Conservation (phyloP, 306 rosid genomes). For the Delonix regia region DNA sequence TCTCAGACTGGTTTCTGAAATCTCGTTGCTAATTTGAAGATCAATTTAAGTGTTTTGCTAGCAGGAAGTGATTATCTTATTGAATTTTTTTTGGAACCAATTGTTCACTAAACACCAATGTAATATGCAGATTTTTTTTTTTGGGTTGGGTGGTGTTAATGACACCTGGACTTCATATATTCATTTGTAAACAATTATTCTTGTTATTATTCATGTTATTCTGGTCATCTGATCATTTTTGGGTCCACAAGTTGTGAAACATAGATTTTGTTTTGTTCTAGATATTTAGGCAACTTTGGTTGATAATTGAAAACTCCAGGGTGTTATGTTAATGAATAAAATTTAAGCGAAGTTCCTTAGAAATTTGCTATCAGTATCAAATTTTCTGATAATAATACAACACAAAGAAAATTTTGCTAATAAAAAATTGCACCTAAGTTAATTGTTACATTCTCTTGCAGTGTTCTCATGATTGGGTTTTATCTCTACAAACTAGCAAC, state of each 20-base stretch:
- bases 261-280: neutral
- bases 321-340: neutral
- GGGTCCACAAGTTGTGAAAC: neutral
- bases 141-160: neutral
- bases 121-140: neutral
- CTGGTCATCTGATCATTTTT: neutral
- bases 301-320: neutral
- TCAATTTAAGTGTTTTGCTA: neutral
- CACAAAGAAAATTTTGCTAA: no score
- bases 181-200: neutral
- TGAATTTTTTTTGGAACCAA: neutral
- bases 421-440: neutral
- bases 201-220: neutral
- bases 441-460: constrained; percentile 37
- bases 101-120: neutral
- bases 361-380: neutral
- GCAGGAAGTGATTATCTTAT: neutral
- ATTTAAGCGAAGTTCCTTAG: neutral
- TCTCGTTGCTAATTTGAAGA: neutral
- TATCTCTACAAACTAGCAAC: constrained; percentile 64
- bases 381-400: neutral
- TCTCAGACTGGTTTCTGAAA: neutral
- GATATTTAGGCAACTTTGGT: neutral
- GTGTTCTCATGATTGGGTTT: constrained; percentile 63
- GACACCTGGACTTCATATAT: neutral